phyloP scores from a whole-genome alignment of 345 rosid species.

The Lepidium sativum region DNA sequence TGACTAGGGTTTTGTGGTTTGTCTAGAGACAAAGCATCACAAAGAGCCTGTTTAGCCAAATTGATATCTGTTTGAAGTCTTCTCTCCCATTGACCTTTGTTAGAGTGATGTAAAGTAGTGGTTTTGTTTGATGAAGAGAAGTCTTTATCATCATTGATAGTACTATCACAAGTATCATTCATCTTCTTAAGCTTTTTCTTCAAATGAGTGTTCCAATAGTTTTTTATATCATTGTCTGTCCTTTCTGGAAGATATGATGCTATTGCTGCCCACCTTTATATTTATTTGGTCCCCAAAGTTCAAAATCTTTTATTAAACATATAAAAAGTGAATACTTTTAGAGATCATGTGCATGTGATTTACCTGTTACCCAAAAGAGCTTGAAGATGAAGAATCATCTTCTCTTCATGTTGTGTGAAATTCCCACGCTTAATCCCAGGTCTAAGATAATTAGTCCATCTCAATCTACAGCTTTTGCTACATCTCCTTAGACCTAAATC shows the following conservation, averaged over 20 bases:
- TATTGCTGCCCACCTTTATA: conserved; percentile 93
- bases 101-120: conserved; percentile 12
- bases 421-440: conserved; percentile 91
- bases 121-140: conserved; percentile 25
- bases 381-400: conserved; percentile 92
- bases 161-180: conserved; percentile 26
- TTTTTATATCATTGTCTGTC: conserved; percentile 90
- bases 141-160: conserved; percentile 27
- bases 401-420: conserved; percentile 84
- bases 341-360: conserved; percentile 14
- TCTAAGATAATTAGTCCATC: conserved; percentile 94
- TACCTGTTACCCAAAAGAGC: conserved; percentile 96
- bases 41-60: conserved; percentile 73
- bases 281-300: conserved; percentile 9
- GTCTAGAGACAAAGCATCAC: conserved; percentile 70
- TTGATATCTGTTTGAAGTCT: conserved; percentile 81
- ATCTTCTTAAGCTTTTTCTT: conserved; percentile 69
- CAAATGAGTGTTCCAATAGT: conserved; percentile 90
- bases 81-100: conserved; percentile 87
- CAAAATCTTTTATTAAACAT: background rate
- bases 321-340: background rate
- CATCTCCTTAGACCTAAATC: conserved; percentile 76
- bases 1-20: conserved; percentile 20
- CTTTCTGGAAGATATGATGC: conserved; percentile 96
- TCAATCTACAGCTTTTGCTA: conserved; percentile 92